Evolutionary conservation across 208 protist genomes (phyloP), one percentile per base, ranked within the genome.

Genomic region (Vickermania spadyakhi): DNA sequence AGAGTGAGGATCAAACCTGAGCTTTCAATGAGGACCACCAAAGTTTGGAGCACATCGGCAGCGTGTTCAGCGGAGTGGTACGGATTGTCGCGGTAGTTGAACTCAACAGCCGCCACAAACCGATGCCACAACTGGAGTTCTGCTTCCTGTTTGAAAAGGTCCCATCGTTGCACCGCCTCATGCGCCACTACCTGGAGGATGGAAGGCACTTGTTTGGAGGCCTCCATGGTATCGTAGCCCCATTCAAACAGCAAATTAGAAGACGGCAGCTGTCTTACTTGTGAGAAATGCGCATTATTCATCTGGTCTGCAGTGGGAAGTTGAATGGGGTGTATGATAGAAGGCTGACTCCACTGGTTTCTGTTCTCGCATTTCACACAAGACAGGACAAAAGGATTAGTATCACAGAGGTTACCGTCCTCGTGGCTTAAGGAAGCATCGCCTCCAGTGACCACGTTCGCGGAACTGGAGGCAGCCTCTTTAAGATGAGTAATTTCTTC

Each of bases 21-120:
- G 41, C 62, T 72, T 14, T 29, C 2, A 31, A 63, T 65, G 23
- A 86, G 67, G 18, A 94, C 66, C n/a, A 72, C 73, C 26, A 75
- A 56, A 22, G 77, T 75, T 53, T 92, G 88, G 27, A 89, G 31
- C 13, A 91, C 80, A 60, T 90, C 84, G 0, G 88, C 82, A 3
- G 84, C 88, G 58, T 90, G 84, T 23, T 75, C 54, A 14, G 70
- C 65, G 63, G 88, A 89, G 70, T 94, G 88, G 60, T 91, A 92
- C 25, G 79, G 77, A 52, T 90, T 86, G 31, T 66, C 51, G 22
- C 58, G 62, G 66, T 94, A 90, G 67, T 94, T 94, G 11, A 68
- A 61, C 65, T 89, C 79, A 14, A 91, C 56, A 21, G 71, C 42
- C 2, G 75, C 72, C 21, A 60, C 60, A 28, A 84, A 25, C n/a